Percentiles rank a stretch among this genome's conserved stretches.
Conservation (phyloP, 805 yeast genomes). For the Wickerhamiella allomyrinae region DNA sequence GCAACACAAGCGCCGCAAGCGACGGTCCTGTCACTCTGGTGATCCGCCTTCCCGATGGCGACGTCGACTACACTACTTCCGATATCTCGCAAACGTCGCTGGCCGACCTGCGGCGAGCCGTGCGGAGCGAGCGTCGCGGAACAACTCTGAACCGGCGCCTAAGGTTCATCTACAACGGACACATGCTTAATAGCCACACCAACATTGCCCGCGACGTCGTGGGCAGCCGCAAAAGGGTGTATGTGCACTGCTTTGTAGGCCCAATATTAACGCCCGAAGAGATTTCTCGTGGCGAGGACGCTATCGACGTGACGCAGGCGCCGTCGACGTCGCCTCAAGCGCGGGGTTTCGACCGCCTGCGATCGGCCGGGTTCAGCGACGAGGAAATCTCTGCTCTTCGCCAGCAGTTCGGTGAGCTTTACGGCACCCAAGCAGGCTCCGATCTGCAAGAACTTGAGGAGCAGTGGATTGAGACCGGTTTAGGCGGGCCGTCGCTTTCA, state of each 20-base stretch:
- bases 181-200: conserved; percentile 43
- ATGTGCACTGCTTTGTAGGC: conserved; percentile 70
- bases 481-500: conserved; percentile 32
- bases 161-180: conserved; percentile 55
- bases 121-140: conserved; percentile 27
- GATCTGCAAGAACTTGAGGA: conserved; percentile 43
- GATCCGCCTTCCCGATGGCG: conserved; percentile 1
- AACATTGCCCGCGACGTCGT: conserved; percentile 39
- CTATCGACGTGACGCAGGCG: conserved; percentile 34
- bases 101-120: conserved; percentile 29
- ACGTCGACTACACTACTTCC: neutral
- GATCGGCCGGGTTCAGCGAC: conserved; percentile 70
- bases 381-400: conserved; percentile 62
- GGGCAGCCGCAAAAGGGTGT: conserved; percentile 28
- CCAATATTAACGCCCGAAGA: conserved; percentile 42
- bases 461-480: conserved; percentile 75
- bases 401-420: conserved; percentile 56
- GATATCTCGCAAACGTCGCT: conserved; percentile 20
- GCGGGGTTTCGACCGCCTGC: conserved; percentile 71
- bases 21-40: neutral
- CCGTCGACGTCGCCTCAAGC: conserved; percentile 47
- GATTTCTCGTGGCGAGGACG: conserved; percentile 41
- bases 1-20: neutral
- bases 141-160: conserved; percentile 35
- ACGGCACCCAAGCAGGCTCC: conserved; percentile 30